Evolutionary conservation across 805 yeast species (phyloP).

Genomic region (Monosporozyma unispora): DNA sequence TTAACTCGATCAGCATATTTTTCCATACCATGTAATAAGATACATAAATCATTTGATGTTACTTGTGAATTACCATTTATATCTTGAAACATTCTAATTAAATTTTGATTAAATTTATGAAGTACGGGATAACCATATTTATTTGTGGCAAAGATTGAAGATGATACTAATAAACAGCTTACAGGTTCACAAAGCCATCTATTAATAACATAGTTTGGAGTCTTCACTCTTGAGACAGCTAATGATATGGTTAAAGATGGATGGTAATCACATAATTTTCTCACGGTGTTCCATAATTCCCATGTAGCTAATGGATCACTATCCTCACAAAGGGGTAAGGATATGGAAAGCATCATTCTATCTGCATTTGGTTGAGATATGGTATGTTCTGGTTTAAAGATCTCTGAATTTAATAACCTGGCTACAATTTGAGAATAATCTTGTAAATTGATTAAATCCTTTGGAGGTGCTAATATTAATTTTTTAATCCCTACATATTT

Average conservation of each 20-base stretch:
- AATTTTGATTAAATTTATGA: constrained; percentile 46
- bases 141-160: constrained; percentile 49
- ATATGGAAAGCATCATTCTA: constrained; percentile 34
- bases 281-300: constrained; percentile 66
- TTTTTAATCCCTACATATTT: constrained; percentile 47
- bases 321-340: constrained; percentile 44
- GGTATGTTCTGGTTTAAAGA: constrained; percentile 2
- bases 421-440: constrained; percentile 38
- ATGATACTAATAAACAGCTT: constrained; percentile 45
- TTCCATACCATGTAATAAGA: constrained; percentile 48
- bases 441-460: constrained; percentile 43
- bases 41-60: constrained; percentile 23
- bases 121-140: constrained; percentile 57
- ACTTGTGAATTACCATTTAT: constrained; percentile 33
- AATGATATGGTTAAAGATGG: constrained; percentile 57
- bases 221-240: constrained; percentile 56
- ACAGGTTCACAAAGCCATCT: constrained; percentile 68
- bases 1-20: constrained; percentile 29
- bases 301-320: constrained; percentile 51
- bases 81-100: constrained; percentile 35
- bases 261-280: constrained; percentile 47
- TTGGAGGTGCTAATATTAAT: constrained; percentile 57
- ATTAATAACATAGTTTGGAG: constrained; percentile 41
- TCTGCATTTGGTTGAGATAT: constrained; percentile 19
- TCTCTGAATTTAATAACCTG: constrained; percentile 20